phyloP scores from a whole-genome alignment of 2,329 filamentous ascomycete genomes.

The Thielaviopsis euricoi region DNA sequence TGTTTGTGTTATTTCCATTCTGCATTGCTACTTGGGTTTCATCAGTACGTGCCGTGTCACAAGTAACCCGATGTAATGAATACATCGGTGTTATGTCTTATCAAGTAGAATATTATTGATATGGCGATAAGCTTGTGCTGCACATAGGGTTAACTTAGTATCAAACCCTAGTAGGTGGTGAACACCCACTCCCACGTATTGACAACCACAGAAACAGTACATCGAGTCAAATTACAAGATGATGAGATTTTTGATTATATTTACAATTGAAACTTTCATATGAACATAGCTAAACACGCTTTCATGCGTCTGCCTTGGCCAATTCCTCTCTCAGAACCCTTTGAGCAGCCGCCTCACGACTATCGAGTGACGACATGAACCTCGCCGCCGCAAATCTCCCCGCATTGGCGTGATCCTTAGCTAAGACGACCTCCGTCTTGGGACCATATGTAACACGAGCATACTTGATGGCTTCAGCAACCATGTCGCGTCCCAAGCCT shows the following conservation, averaged over 20 bases:
- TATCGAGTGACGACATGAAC: not conserved
- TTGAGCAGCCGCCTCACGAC: not conserved
- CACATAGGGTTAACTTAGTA: not conserved
- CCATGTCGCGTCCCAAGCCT: slow-evolving; percentile 54
- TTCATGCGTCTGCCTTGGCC: not conserved
- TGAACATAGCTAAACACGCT: not conserved
- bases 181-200: too few relatives aligned
- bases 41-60: not conserved
- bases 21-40: not conserved
- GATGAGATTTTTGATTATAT: too few relatives aligned
- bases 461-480: slow-evolving; percentile 20
- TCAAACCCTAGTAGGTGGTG: not conserved
- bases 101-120: not conserved
- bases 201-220: too few relatives aligned
- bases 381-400: not conserved
- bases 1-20: not conserved
- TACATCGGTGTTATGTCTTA: not conserved
- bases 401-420: slow-evolving; percentile 1
- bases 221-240: too few relatives aligned
- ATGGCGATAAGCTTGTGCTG: not conserved
- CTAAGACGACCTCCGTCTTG: not conserved
- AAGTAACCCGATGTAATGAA: not conserved
- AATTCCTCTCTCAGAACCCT: slow-evolving; percentile 4
- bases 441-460: not conserved
- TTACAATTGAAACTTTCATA: too few relatives aligned